phyloP scores from a whole-genome alignment of 768 basidiomycete species.

The Hemileccinum impolitum region DNA sequence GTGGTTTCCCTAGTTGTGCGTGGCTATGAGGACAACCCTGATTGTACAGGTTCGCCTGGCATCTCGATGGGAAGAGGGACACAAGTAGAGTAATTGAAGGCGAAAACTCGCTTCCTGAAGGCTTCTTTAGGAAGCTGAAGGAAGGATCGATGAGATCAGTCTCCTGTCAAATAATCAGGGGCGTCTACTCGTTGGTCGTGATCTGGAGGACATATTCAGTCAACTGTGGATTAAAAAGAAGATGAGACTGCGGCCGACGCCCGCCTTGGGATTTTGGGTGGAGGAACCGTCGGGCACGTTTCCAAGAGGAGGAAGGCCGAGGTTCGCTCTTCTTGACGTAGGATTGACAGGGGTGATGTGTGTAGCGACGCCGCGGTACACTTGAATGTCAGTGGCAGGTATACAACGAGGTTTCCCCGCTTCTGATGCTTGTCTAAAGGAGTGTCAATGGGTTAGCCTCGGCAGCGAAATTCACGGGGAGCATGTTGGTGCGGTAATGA shows the following conservation, averaged over 20 bases:
- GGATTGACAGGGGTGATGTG: background rate
- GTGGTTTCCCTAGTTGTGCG: conserved; percentile 13
- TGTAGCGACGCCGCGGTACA: background rate
- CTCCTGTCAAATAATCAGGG: background rate
- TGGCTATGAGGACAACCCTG: conserved; percentile 12
- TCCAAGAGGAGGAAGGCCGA: background rate
- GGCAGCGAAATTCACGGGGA: background rate
- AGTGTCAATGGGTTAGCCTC: background rate
- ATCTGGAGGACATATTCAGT: conserved; percentile 5
- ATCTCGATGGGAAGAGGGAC: background rate
- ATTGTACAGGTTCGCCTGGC: background rate
- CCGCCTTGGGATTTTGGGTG: conserved; percentile 3
- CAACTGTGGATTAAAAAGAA: background rate
- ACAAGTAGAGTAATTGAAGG: background rate
- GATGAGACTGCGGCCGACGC: background rate
- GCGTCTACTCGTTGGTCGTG: background rate
- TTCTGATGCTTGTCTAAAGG: background rate
- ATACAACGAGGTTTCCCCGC: background rate
- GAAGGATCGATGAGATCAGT: conserved; percentile 1
- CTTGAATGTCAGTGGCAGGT: background rate
- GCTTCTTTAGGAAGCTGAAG: background rate
- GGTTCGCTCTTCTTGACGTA: background rate
- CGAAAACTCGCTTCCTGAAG: background rate
- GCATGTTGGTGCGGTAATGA: background rate
- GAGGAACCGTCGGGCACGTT: background rate